phyloP scores from a whole-genome alignment of 2,329 filamentous ascomycete species.

The Dothideomycetes sp. region DNA sequence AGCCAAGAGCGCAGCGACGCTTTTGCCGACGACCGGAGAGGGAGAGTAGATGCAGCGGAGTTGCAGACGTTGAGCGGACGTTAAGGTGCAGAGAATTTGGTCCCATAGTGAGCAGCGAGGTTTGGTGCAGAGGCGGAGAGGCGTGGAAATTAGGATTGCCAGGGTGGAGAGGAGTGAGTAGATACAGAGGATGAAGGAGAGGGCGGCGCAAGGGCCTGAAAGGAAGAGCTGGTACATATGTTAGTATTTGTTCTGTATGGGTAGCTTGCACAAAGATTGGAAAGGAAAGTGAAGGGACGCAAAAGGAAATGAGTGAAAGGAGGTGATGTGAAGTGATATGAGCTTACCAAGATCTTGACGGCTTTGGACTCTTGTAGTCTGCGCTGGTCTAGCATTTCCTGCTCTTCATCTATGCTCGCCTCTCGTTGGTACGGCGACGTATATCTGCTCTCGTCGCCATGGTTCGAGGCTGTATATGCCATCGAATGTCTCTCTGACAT shows the following conservation, averaged over 20 bases:
- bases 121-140: constrained; percentile 39
- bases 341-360: constrained; percentile 33
- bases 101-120: constrained; percentile 34
- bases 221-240: constrained; percentile 34
- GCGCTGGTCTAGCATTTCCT: constrained; percentile 26
- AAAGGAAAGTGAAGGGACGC: constrained; percentile 9
- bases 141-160: constrained; percentile 39
- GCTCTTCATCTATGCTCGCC: constrained; percentile 15
- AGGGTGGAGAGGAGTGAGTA: constrained; percentile 44
- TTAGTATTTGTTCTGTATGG: too few relatives aligned
- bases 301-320: background rate
- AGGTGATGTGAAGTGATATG: constrained; percentile 5
- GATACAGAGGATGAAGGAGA: constrained; percentile 42
- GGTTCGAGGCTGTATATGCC: constrained; percentile 13
- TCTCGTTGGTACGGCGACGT: constrained; percentile 11
- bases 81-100: constrained; percentile 41
- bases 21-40: constrained; percentile 20
- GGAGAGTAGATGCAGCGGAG: constrained; percentile 36
- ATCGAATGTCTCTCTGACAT: constrained; percentile 2
- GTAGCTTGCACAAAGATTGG: too few relatives aligned
- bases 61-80: constrained; percentile 42
- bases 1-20: constrained; percentile 34
- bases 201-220: constrained; percentile 41
- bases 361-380: constrained; percentile 31
- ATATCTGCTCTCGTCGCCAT: constrained; percentile 14